phyloP scores from a whole-genome alignment of 2,329 filamentous ascomycete genomes.

The Blumeria hordei region DNA sequence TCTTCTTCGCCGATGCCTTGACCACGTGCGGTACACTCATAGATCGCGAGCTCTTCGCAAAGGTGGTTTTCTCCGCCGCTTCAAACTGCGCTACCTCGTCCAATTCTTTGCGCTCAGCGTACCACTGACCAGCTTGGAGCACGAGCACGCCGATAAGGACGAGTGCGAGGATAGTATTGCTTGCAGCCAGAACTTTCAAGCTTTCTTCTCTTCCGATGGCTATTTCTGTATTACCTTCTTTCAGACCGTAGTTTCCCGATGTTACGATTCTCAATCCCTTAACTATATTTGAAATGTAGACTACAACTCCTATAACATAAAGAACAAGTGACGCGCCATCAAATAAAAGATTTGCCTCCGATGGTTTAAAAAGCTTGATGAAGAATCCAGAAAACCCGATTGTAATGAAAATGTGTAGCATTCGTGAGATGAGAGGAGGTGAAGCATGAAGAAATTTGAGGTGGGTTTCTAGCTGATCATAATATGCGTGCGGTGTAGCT shows the following conservation, averaged over 20 bases:
- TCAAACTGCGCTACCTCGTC: slow-evolving; percentile 50
- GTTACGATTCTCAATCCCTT: slow-evolving; percentile 75
- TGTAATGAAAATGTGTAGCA: slow-evolving; percentile 80
- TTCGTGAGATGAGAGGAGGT: slow-evolving; percentile 73
- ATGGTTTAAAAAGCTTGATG: slow-evolving; percentile 81
- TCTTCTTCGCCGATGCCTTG: slow-evolving; percentile 16
- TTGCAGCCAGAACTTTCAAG: slow-evolving; percentile 72
- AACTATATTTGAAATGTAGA: slow-evolving; percentile 91
- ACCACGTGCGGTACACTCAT: slow-evolving; percentile 8
- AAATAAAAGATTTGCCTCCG: slow-evolving; percentile 88
- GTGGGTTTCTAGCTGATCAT: slow-evolving; percentile 68
- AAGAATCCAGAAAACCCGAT: slow-evolving; percentile 75
- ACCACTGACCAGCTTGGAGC: slow-evolving; percentile 93
- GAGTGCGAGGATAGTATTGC: slow-evolving; percentile 85
- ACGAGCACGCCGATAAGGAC: slow-evolving; percentile 81
- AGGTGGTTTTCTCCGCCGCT: slow-evolving; percentile 20
- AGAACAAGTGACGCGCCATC: slow-evolving; percentile 50
- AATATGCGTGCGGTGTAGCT: slow-evolving; percentile 41
- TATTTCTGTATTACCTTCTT: slow-evolving; percentile 26
- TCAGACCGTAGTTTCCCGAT: slow-evolving; percentile 29
- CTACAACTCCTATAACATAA: slow-evolving; percentile 66
- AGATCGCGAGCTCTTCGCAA: slow-evolving; percentile 14
- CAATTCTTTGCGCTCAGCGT: slow-evolving; percentile 79
- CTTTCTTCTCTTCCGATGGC: slow-evolving; percentile 68
- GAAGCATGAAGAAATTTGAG: slow-evolving; percentile 77